These are phyloP conservation scores for Spatholobus suberectus DNA, from an alignment of 306 rosid species.

Conservation along the genomic window DNA sequence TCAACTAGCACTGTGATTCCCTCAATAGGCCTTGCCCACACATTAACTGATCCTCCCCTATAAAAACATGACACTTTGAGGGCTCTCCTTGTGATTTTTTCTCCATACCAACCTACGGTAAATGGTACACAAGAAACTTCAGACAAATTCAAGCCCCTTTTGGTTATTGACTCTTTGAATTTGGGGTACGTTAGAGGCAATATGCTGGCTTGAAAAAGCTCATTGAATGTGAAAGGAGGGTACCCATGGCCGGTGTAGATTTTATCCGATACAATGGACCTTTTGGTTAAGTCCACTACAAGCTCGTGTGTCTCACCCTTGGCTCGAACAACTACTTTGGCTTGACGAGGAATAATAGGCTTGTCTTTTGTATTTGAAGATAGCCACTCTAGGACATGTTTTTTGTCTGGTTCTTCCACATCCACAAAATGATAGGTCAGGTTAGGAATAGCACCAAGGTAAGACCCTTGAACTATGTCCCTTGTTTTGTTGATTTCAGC, in stretches of 20 bases:
- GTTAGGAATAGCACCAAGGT: conserved; percentile 70
- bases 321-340: conserved; percentile 73
- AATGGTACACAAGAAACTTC: conserved; percentile 85
- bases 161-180: conserved; percentile 60
- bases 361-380: conserved; percentile 48
- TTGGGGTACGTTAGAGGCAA: conserved; percentile 64
- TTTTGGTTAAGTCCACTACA: conserved; percentile 59
- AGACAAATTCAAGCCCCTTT: conserved; percentile 70
- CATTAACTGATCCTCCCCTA: conserved; percentile 66
- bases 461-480: conserved; percentile 57
- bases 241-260: conserved; percentile 72
- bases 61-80: conserved; percentile 73
- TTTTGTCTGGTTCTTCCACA: conserved; percentile 79
- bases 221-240: conserved; percentile 75
- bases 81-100: conserved; percentile 59
- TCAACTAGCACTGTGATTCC: conserved; percentile 70
- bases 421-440: conserved; percentile 78
- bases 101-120: conserved; percentile 89
- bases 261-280: conserved; percentile 58
- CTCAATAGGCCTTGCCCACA: conserved; percentile 85
- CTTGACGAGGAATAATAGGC: conserved; percentile 60
- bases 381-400: conserved; percentile 69
- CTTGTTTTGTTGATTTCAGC: conserved; percentile 66
- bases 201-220: conserved; percentile 74
- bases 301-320: conserved; percentile 68